Conservation (phyloP, 306 rosid species). For the Glycine tomentella region DNA sequence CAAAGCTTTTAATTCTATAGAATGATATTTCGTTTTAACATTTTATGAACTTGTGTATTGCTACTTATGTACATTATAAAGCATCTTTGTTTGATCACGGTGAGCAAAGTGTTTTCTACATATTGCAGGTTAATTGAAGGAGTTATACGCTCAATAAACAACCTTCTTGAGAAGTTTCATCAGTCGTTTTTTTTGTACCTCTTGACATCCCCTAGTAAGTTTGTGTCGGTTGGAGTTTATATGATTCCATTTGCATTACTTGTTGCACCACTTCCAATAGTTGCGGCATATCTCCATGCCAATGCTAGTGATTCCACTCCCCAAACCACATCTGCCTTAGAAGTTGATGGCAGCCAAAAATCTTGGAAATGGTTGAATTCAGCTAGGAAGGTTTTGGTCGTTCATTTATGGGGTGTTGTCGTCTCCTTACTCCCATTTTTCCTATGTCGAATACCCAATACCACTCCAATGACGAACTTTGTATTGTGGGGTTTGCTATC, state of each 20-base stretch:
- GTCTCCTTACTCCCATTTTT: constrained; percentile 82
- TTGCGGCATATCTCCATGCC: constrained; percentile 81
- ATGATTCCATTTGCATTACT: constrained; percentile 94
- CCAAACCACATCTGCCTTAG: constrained; percentile 49
- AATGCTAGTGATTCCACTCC: constrained; percentile 56
- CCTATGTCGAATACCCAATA: constrained; percentile 66
- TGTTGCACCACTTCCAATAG: constrained; percentile 85
- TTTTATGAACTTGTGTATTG: constrained; percentile 18
- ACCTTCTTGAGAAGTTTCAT: constrained; percentile 96
- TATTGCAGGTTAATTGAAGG: constrained; percentile 90
- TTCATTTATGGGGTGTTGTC: constrained; percentile 82
- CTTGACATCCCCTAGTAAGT: constrained; percentile 83
- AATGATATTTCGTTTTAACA: constrained; percentile 34
- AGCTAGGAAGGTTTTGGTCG: constrained; percentile 72
- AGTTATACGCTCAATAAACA: constrained; percentile 87
- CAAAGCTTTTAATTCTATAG: constrained; percentile 16
- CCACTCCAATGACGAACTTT: constrained; percentile 60
- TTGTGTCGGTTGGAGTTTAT: constrained; percentile 94
- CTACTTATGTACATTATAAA: constrained; percentile 28
- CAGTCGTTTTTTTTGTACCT: constrained; percentile 93
- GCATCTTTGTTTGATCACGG: constrained; percentile 32
- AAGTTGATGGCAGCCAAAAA: constrained; percentile 47
- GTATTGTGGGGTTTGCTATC: constrained; percentile 72
- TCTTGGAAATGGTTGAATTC: constrained; percentile 91
- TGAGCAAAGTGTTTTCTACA: constrained; percentile 38